phyloP scores from a whole-genome alignment of 345 rosid species.

The Reutealis trisperma region DNA sequence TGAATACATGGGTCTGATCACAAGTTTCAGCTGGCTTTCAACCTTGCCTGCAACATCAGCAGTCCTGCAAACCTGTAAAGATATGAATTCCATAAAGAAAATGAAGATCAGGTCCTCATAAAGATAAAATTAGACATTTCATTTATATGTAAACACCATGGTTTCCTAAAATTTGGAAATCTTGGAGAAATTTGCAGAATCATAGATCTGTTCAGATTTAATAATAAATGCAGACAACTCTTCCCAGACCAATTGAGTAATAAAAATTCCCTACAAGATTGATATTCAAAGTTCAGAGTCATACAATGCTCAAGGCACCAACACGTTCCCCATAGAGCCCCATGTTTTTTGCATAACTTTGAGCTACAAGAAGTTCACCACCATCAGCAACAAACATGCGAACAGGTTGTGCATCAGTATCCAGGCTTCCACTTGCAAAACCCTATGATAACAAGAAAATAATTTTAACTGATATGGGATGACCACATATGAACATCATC shows the following conservation, averaged over 20 bases:
- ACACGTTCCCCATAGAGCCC: slow-evolving; percentile 67
- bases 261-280: not conserved
- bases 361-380: slow-evolving; percentile 51
- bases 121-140: not conserved
- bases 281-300: slow-evolving; percentile 10
- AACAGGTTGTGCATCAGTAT: slow-evolving; percentile 50
- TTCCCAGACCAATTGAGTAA: not conserved
- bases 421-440: slow-evolving; percentile 48
- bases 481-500: not conserved
- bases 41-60: slow-evolving; percentile 47
- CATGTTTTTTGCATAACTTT: slow-evolving; percentile 57
- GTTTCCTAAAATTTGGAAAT: not conserved
- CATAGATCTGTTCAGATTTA: not conserved
- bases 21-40: slow-evolving; percentile 58
- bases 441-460: slow-evolving; percentile 36
- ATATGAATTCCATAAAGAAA: slow-evolving; percentile 7
- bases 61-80: slow-evolving; percentile 47
- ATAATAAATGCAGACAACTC: not conserved
- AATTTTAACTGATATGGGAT: not conserved
- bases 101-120: not conserved
- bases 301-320: slow-evolving; percentile 58
- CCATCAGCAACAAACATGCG: slow-evolving; percentile 59
- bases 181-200: not conserved
- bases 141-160: not conserved
- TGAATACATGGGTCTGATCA: slow-evolving; percentile 58